Evolutionary conservation across 2,329 filamentous ascomycete species (phyloP).

Genomic region (Aspergillus udagawae): DNA sequence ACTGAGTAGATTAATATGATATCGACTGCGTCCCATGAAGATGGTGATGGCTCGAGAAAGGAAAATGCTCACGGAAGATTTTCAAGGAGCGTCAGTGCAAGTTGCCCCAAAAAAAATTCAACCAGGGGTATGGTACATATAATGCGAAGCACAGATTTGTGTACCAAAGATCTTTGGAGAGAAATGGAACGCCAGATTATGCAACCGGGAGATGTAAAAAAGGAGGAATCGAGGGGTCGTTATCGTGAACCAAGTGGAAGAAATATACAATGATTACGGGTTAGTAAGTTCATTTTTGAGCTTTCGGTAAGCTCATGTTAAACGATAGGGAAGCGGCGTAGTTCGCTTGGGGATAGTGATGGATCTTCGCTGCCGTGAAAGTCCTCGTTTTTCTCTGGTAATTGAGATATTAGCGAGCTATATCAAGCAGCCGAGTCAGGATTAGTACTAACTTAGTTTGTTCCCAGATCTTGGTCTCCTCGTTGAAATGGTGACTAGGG

Average conservation of each 20-base stretch:
- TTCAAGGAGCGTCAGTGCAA: not conserved
- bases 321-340: constrained; percentile 6
- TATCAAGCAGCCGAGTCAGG: not conserved
- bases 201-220: not conserved
- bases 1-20: not conserved
- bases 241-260: not conserved
- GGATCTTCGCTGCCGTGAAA: constrained; percentile 4
- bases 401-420: not conserved
- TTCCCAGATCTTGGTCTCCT: constrained; percentile 30
- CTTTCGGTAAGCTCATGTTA: not conserved
- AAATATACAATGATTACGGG: not conserved
- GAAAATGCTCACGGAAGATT: not conserved
- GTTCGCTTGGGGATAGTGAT: constrained; percentile 4
- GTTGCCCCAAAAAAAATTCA: not conserved
- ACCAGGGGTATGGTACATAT: not conserved
- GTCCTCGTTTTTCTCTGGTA: constrained; percentile 4
- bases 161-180: not conserved
- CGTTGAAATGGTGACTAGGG: constrained; percentile 32
- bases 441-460: constrained; percentile 10
- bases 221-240: not conserved
- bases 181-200: not conserved
- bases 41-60: not conserved
- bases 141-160: not conserved
- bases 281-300: not conserved
- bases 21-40: not conserved